These are phyloP conservation scores for Raffaelea albimanens DNA, from an alignment of 2,329 filamentous ascomycete genomes.

Conservation along the genomic window DNA sequence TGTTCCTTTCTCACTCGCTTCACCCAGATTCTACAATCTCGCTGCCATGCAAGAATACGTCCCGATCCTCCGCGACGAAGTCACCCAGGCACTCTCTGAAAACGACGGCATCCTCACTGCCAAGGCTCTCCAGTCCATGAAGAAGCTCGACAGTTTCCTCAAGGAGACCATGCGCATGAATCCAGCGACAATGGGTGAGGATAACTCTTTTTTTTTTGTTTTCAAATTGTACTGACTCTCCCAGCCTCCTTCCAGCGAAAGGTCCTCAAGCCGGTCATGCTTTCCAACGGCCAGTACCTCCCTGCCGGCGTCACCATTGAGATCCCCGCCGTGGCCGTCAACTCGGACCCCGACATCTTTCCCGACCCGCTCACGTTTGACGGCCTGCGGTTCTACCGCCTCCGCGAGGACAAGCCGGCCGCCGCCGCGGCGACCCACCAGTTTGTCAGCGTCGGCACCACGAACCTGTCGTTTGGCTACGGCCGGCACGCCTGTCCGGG, in stretches of 20 bases:
- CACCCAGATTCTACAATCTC: not conserved
- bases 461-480: conserved; percentile 27
- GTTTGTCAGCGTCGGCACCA: conserved; percentile 26
- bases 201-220: too few species aligned
- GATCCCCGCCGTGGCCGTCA: conserved; percentile 26
- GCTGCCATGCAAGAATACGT: conserved; percentile 13
- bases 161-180: conserved; percentile 21
- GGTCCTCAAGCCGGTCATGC: conserved; percentile 33
- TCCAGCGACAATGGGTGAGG: conserved; percentile 4
- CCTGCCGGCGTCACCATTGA: conserved; percentile 34
- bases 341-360: conserved; percentile 26
- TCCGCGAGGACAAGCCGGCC: conserved; percentile 8
- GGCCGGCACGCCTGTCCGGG: conserved; percentile 30
- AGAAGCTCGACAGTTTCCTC: conserved; percentile 22
- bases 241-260: conserved; percentile 34
- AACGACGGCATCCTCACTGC: conserved; percentile 20
- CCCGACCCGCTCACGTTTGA: conserved; percentile 27
- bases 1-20: too few species aligned
- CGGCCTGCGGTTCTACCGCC: conserved; percentile 23
- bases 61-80: conserved; percentile 41
- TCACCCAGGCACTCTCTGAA: conserved; percentile 25
- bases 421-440: conserved; percentile 20
- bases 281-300: conserved; percentile 43
- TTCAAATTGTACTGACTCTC: too few species aligned
- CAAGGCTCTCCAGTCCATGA: conserved; percentile 21